Percentiles rank a stretch among this genome's conserved stretches.
These are phyloP conservation scores for Ophiostoma sp. DNA, from an alignment of 2,329 filamentous ascomycete genomes.

Conservation along the genomic window DNA sequence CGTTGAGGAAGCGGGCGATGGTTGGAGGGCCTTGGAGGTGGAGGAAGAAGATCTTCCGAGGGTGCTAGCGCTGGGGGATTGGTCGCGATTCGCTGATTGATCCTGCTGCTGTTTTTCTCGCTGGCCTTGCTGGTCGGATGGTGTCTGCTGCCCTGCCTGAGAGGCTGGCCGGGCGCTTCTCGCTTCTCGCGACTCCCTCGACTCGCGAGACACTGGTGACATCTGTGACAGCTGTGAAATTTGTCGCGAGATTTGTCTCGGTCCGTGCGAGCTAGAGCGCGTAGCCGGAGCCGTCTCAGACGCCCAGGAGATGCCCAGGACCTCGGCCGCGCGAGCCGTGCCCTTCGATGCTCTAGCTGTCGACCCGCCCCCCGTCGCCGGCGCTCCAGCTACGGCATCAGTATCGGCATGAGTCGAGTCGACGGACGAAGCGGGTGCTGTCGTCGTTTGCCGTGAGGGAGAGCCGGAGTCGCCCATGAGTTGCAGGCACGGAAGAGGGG, in stretches of 20 bases:
- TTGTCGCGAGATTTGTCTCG: constrained; percentile 8
- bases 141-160: background rate
- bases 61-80: background rate
- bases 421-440: constrained; percentile 7
- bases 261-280: background rate
- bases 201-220: background rate
- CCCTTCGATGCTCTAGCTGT: background rate
- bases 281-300: background rate
- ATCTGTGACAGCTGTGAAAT: background rate
- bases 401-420: background rate
- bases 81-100: background rate
- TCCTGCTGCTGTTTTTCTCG: no score
- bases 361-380: background rate
- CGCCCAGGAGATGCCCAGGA: background rate
- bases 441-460: constrained; percentile 21
- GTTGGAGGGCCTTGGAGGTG: constrained; percentile 34
- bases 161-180: background rate
- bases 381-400: constrained; percentile 9
- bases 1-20: constrained; percentile 38
- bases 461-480: constrained; percentile 24
- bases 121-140: background rate
- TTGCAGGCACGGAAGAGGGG: constrained; percentile 2
- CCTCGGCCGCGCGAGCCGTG: background rate
- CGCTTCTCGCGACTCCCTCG: background rate
- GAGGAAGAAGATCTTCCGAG: constrained; percentile 10